Evolutionary conservation across 306 rosid species (phyloP), one percentile per base, ranked within the genome.

Genomic region (Crotalaria pallida): DNA sequence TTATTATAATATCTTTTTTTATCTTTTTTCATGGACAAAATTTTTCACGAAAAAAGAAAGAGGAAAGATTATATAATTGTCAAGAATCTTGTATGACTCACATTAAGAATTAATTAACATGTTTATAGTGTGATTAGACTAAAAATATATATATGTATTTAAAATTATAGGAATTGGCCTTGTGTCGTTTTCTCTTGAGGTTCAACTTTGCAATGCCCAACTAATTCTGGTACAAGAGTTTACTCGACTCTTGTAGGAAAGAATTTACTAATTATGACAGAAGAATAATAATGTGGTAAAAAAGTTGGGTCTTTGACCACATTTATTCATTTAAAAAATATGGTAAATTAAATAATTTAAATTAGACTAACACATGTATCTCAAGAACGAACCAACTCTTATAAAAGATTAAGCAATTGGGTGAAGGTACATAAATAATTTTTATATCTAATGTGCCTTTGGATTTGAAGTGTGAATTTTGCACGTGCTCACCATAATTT

Each of bases 181-280:
- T 43, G 55, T 70, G 56, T 56, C 67, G 45, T 71, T 57, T 56
- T 70, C 66, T 11, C 18, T 15, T 10, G 64, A 44, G 43, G 45
- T 41, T 56, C 65, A 69, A 69, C 65, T 69, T 55, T 53, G 56
- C 55, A 24, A 31, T 70, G 10, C 34, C 45, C 58, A 29, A 58
- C 45, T 44, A 21, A 24, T 70, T 55, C 73, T 13, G 36, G 63
- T 24, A 68, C 27, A 40, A 4, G 21, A 68, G 10, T 56, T 26
- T 24, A 5, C 38, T 15, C 43, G 43, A 44, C 21, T 12, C 10
- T 33, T n/a, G 6, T 18, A 3, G 18, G 45, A 27, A 47, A 27
- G 47, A 51, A 34, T 16, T 34, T 36, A 19, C 38, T 68, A 34
- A 47, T 27, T 40, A 10, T 48, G 19, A 11, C 53, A 43, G 15